Base-by-base conservation (phyloP, 1,139 yeast genomes). In the Hanseniaspora gamundiae region DNA sequence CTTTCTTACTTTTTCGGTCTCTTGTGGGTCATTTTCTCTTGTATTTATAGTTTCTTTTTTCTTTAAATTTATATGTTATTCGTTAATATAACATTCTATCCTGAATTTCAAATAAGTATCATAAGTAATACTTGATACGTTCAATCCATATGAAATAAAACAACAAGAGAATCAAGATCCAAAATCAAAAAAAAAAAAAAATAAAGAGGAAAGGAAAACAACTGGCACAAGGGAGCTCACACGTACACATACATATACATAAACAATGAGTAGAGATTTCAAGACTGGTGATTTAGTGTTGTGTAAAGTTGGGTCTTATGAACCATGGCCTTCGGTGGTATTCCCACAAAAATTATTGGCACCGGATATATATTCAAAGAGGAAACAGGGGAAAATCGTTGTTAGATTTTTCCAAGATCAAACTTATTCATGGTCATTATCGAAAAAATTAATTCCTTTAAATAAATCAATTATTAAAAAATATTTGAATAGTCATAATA, bases 291-390 rank as follows among this genome's bases (percentile, higher is more conserved):
- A 58, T 47, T 40, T 61, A 38, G 67, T 64, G 7, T 51, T 62
- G 36, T 61, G 65, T 39, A 62, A 61, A 44, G 61, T 61, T 27
- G 62, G 60, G 1, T 52, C 60, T 2, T 64, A 53, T 44, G 62
- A 64, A 4, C 60, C 62, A 10, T 64, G 68, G 68, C 68, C 68
- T 2, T 65, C 65, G 2, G 63, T 62, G 3, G 59, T 61, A 7
- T 56, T 60, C 30, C 65, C 66, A 7, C 62, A 58, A 41, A 48
- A 59, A 28, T 46, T 56, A 28, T 51, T 61, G 20, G 56, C 63
- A 33, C 49, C 51, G 9, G 60, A 56, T 38, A 65, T 62, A 6
- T 52, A 54, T 41, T 49, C 52, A 41, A 50, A 56, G 43, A 49
- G 54, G 46, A 49, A 53, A 40, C 41, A 49, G n/a, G 51, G 54